phyloP scores from a whole-genome alignment of 352 stramenopile genomes.

The Phytophthora citrophthora region DNA sequence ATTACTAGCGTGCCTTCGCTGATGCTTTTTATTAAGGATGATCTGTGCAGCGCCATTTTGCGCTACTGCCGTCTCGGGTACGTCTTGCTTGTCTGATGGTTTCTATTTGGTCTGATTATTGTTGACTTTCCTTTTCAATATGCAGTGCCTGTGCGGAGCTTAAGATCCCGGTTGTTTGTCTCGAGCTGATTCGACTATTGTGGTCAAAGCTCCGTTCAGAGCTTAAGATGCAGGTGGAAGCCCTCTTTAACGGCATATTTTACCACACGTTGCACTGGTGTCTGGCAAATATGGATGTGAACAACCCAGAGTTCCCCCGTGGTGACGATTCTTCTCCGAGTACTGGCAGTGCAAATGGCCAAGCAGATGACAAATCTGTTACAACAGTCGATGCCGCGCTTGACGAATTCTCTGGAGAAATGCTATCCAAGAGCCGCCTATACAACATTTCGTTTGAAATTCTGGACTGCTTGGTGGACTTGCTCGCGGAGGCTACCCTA shows the following conservation, averaged over 20 bases:
- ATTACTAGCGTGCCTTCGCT: slow-evolving; percentile 66
- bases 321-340: slow-evolving; percentile 30
- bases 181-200: slow-evolving; percentile 71
- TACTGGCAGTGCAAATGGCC: neutral
- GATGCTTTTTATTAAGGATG: slow-evolving; percentile 87
- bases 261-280: slow-evolving; percentile 75
- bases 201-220: slow-evolving; percentile 74
- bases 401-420: slow-evolving; percentile 73
- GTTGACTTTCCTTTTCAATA: slow-evolving; percentile 1
- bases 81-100: neutral
- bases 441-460: slow-evolving; percentile 80
- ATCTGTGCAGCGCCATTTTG: slow-evolving; percentile 77
- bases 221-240: slow-evolving; percentile 86
- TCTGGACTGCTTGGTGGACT: slow-evolving; percentile 94
- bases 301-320: slow-evolving; percentile 64
- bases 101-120: slow-evolving; percentile 13
- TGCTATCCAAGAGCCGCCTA: slow-evolving; percentile 54
- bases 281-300: slow-evolving; percentile 65
- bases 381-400: slow-evolving; percentile 52
- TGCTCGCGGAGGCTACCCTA: slow-evolving; percentile 94
- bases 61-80: slow-evolving; percentile 78
- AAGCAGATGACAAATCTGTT: slow-evolving; percentile 19
- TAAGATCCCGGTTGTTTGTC: slow-evolving; percentile 63
- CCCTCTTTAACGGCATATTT: slow-evolving; percentile 76
- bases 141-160: slow-evolving; percentile 55